These are phyloP conservation scores for Leccinum disarticulatum DNA, from an alignment of 768 basidiomycete species.

Conservation along the genomic window DNA sequence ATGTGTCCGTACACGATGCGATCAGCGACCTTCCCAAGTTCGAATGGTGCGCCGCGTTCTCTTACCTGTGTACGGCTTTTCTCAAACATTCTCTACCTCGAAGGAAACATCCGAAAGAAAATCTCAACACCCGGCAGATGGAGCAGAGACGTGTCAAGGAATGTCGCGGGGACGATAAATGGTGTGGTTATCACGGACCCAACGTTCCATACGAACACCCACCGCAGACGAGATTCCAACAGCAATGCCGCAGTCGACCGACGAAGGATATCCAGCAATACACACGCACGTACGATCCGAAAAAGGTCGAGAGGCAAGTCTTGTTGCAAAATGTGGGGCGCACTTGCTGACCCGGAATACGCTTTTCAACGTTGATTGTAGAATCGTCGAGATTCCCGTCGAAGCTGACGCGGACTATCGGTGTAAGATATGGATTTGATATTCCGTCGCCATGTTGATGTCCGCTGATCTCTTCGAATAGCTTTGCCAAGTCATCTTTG, in stretches of 20 bases:
- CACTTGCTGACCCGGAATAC: not conserved
- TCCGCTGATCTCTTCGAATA: slow-evolving; percentile 4
- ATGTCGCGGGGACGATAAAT: slow-evolving; percentile 36
- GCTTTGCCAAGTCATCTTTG: slow-evolving; percentile 41
- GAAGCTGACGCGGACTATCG: slow-evolving; percentile 61
- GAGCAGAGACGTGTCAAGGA: slow-evolving; percentile 31
- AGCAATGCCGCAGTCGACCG: slow-evolving; percentile 41
- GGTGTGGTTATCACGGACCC: slow-evolving; percentile 34
- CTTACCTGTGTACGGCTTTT: not conserved
- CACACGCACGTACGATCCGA: slow-evolving; percentile 51
- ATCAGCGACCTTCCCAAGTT: slow-evolving; percentile 71
- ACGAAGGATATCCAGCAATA: slow-evolving; percentile 65
- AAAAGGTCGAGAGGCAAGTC: slow-evolving; percentile 58
- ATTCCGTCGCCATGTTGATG: not conserved
- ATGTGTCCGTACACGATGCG: slow-evolving; percentile 68
- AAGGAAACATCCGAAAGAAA: slow-evolving; percentile 27
- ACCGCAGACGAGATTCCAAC: slow-evolving; percentile 45
- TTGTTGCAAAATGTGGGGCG: not conserved
- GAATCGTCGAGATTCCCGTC: slow-evolving; percentile 62
- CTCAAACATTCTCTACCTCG: not conserved
- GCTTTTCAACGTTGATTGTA: slow-evolving; percentile 22
- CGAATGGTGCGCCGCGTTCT: slow-evolving; percentile 57
- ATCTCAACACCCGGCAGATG: slow-evolving; percentile 14
- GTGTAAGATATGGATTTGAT: slow-evolving; percentile 36
- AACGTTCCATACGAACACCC: slow-evolving; percentile 33